Evolutionary conservation across 805 yeast genomes (phyloP).

Genomic region (Pichia cabralensis): DNA sequence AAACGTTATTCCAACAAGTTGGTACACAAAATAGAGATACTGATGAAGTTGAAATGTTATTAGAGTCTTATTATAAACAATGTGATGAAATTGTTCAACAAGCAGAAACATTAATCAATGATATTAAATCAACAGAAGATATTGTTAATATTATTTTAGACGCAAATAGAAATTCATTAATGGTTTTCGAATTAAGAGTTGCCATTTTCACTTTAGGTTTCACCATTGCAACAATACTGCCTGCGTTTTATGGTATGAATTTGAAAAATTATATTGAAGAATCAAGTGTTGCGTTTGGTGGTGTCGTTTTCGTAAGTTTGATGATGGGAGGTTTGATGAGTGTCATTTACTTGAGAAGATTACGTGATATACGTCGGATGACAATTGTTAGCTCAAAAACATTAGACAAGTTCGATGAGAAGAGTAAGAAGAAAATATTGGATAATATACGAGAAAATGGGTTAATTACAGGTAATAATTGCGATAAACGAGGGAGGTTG

Average conservation of each 20-base stretch:
- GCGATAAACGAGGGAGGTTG: slow-evolving; percentile 3
- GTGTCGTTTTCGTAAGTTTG: slow-evolving; percentile 42
- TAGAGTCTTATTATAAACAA: slow-evolving; percentile 84
- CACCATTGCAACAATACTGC: slow-evolving; percentile 74
- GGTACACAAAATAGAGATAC: slow-evolving; percentile 16
- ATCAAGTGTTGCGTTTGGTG: slow-evolving; percentile 50
- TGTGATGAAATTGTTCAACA: slow-evolving; percentile 91
- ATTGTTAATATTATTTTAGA: slow-evolving; percentile 86
- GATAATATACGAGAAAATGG: slow-evolving; percentile 7
- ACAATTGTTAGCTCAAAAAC: slow-evolving; percentile 42
- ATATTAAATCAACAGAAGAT: slow-evolving; percentile 85
- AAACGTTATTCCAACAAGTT: neutral
- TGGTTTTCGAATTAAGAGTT: slow-evolving; percentile 77
- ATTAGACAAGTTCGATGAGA: slow-evolving; percentile 20
- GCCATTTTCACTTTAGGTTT: slow-evolving; percentile 78
- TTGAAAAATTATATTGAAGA: slow-evolving; percentile 70
- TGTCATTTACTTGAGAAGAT: slow-evolving; percentile 41
- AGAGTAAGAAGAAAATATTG: slow-evolving; percentile 11
- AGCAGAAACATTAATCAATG: slow-evolving; percentile 71
- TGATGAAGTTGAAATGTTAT: slow-evolving; percentile 75
- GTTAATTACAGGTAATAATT: neutral
- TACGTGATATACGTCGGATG: slow-evolving; percentile 53
- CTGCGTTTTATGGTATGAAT: slow-evolving; percentile 89
- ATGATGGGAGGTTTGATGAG: slow-evolving; percentile 47
- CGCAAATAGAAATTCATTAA: slow-evolving; percentile 81